Evolutionary conservation across 306 rosid species (phyloP).

Genomic region (Trichosanthes cucumerina): DNA sequence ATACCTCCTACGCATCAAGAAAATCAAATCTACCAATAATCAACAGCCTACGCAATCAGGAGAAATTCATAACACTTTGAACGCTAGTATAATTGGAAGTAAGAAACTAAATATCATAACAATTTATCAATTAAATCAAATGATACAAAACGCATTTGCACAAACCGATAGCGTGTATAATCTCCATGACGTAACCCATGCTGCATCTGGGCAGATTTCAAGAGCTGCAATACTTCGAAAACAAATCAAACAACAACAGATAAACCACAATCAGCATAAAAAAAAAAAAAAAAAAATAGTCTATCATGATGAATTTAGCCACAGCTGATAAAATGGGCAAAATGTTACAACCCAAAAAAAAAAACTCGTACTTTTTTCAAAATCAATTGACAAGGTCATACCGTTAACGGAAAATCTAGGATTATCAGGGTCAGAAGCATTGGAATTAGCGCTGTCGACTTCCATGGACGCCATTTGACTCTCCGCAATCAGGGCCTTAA

Average conservation of each 20-base stretch:
- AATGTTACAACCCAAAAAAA: background rate
- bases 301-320: background rate
- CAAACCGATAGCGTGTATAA: constrained; percentile 85
- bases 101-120: background rate
- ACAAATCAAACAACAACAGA: background rate
- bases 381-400: constrained; percentile 18
- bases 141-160: background rate
- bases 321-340: background rate
- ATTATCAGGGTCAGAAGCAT: constrained; percentile 41
- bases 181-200: constrained; percentile 92
- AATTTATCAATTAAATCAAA: background rate
- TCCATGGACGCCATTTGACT: constrained; percentile 55
- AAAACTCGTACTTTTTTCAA: background rate
- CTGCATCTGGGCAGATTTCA: constrained; percentile 95
- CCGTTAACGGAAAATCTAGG: constrained; percentile 81
- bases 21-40: background rate
- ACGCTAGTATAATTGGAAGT: background rate
- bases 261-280: background rate
- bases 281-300: background rate
- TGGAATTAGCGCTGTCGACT: constrained; percentile 48
- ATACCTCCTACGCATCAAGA: constrained; percentile 53
- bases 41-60: background rate
- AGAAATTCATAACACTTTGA: background rate
- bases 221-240: constrained; percentile 65
- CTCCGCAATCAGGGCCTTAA: constrained; percentile 17